These are phyloP conservation scores for Saccharomycopsis crataegensis DNA, from an alignment of 1,139 yeast species.

Conservation along the genomic window DNA sequence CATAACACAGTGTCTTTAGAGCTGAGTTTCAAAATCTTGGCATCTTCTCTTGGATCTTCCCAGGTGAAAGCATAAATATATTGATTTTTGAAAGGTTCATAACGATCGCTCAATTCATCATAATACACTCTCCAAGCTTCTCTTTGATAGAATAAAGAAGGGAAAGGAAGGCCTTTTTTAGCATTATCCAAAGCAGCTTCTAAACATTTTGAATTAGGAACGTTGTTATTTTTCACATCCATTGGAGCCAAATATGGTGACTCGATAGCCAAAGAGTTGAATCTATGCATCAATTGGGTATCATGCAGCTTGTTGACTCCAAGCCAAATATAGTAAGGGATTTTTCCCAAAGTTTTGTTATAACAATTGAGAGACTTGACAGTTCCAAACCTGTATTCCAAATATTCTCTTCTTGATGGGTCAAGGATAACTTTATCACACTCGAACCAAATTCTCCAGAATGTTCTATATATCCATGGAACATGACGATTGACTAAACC, in stretches of 20 bases:
- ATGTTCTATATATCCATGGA: conserved; percentile 70
- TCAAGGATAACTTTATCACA: conserved; percentile 75
- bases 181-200: conserved; percentile 64
- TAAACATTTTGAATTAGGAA: conserved; percentile 48
- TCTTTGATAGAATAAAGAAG: conserved; percentile 68
- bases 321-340: conserved; percentile 78
- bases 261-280: conserved; percentile 70
- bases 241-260: conserved; percentile 71
- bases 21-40: conserved; percentile 51
- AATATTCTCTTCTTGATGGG: conserved; percentile 72
- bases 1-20: conserved; percentile 69
- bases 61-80: conserved; percentile 83
- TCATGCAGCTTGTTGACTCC: conserved; percentile 69
- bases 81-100: conserved; percentile 67
- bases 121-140: conserved; percentile 76
- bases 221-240: conserved; percentile 25
- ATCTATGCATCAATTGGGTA: conserved; percentile 50
- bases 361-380: conserved; percentile 62
- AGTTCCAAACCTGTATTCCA: conserved; percentile 77
- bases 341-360: conserved; percentile 58
- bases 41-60: conserved; percentile 86
- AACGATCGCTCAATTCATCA: conserved; percentile 61
- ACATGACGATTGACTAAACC: conserved; percentile 65
- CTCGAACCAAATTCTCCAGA: conserved; percentile 87
- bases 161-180: conserved; percentile 64